Evolutionary conservation across 768 basidiomycete genomes (phyloP).

Genomic region (Neoboletus subvelutipes): DNA sequence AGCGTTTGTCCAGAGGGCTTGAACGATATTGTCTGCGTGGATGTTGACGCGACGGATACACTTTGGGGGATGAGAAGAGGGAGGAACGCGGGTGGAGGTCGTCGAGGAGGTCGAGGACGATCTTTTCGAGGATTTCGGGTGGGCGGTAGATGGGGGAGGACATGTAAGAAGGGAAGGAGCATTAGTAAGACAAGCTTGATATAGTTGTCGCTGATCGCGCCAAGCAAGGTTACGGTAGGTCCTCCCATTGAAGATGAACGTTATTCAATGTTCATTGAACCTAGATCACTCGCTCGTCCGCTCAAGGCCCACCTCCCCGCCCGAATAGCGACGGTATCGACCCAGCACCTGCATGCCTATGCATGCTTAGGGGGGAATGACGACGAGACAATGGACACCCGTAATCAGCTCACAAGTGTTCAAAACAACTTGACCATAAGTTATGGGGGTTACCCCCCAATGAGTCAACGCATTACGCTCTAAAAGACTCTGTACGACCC

Average conservation of each 20-base stretch:
- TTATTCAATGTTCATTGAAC: too few relatives aligned
- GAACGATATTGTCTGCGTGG: constrained; percentile 30
- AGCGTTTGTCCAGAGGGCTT: too few relatives aligned
- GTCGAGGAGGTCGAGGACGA: constrained; percentile 45
- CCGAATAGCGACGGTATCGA: not conserved
- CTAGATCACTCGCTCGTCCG: not conserved
- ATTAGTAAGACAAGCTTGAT: not conserved
- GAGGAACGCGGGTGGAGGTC: constrained; percentile 41
- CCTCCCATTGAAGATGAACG: not conserved
- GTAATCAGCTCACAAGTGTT: not conserved
- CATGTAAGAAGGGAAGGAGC: constrained; percentile 17
- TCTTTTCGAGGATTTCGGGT: constrained; percentile 46
- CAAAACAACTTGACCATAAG: not conserved
- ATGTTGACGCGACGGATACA: constrained; percentile 35
- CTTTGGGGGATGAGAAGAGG: constrained; percentile 9
- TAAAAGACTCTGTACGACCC: not conserved
- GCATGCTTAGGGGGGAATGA: not conserved
- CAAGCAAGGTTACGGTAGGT: constrained; percentile 1
- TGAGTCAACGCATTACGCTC: not conserved
- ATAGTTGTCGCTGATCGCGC: not conserved
- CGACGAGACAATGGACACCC: not conserved
- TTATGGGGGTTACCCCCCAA: not conserved
- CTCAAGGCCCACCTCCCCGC: not conserved
- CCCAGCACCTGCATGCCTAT: not conserved
- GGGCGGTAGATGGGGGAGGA: constrained; percentile 27